These are phyloP conservation scores for Penicillium sp. DNA, from an alignment of 2,329 filamentous ascomycete genomes.

Conservation along the genomic window DNA sequence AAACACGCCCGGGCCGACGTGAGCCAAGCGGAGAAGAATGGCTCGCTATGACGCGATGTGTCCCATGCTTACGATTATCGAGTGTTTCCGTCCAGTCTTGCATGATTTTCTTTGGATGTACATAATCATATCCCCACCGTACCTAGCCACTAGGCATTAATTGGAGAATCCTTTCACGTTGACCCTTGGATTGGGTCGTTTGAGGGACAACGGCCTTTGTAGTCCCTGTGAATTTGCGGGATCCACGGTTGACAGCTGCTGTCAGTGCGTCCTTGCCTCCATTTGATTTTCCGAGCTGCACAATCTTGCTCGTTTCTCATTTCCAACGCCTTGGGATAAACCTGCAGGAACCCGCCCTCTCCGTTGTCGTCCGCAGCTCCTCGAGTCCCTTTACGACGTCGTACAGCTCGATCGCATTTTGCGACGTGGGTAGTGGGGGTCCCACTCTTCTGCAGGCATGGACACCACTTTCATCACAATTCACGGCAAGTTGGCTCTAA, in stretches of 20 bases:
- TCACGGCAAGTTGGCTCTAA: slow-evolving; percentile 63
- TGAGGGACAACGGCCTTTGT: too few species aligned
- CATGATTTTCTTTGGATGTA: slow-evolving; percentile 7
- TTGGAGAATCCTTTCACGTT: too few species aligned
- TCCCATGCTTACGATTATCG: slow-evolving; percentile 20
- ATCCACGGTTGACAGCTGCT: slow-evolving; percentile 21
- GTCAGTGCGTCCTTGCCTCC: slow-evolving; percentile 8
- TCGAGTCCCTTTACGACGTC: background rate
- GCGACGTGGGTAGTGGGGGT: slow-evolving; percentile 8
- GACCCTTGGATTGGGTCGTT: too few species aligned
- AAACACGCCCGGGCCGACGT: slow-evolving; percentile 54
- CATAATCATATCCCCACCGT: slow-evolving; percentile 10
- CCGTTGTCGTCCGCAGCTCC: background rate
- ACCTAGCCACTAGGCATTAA: too few species aligned
- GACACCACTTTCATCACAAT: slow-evolving; percentile 90
- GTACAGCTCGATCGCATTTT: too few species aligned
- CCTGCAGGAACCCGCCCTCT: background rate
- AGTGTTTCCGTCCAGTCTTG: too few species aligned
- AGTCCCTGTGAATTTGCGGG: too few species aligned
- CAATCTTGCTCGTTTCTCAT: too few species aligned
- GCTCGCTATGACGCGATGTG: slow-evolving; percentile 18
- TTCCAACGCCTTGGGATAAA: too few species aligned
- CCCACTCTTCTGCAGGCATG: slow-evolving; percentile 49
- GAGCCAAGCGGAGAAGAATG: slow-evolving; percentile 54
- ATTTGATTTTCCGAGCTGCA: too few species aligned